These are phyloP conservation scores for Fusarium staphyleae DNA, from an alignment of 2,329 filamentous ascomycete genomes.

Conservation along the genomic window DNA sequence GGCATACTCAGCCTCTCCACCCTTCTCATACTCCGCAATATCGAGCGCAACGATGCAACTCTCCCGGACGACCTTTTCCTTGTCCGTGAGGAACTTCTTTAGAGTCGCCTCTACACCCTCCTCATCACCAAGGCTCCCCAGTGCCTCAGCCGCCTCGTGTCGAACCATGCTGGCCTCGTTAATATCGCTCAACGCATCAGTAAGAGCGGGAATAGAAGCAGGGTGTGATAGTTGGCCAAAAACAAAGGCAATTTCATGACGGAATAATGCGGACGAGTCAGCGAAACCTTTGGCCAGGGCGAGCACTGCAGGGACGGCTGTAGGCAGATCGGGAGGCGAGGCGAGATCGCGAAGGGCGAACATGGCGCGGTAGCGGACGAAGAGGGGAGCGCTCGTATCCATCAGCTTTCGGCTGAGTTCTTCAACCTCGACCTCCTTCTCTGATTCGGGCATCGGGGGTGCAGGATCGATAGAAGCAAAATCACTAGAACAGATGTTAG, in stretches of 20 bases:
- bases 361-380: conserved; percentile 96
- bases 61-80: conserved; percentile 91
- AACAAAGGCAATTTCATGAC: conserved; percentile 97
- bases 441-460: conserved; percentile 79
- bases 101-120: conserved; percentile 89
- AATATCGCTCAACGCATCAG: conserved; percentile 76
- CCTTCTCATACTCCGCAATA: conserved; percentile 97
- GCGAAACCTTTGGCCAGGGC: conserved; percentile 85
- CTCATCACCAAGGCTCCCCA: conserved; percentile 92
- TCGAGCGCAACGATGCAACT: conserved; percentile 95
- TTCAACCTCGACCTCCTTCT: conserved; percentile 74
- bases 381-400: conserved; percentile 80
- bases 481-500: conserved; percentile 66
- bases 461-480: conserved; percentile 97
- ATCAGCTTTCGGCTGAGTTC: conserved; percentile 80
- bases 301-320: conserved; percentile 84
- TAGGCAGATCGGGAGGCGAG: conserved; percentile 89
- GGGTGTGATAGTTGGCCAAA: conserved; percentile 96
- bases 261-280: conserved; percentile 90
- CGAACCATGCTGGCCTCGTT: conserved; percentile 95
- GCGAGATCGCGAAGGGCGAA: conserved; percentile 95
- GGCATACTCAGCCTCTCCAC: conserved; percentile 88
- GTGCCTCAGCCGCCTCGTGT: conserved; percentile 94
- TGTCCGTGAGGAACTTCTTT: conserved; percentile 84
- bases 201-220: conserved; percentile 91